phyloP scores from a whole-genome alignment of 495 filamentous ascomycete genomes.

The Hypoxylon lienhwacheense region DNA sequence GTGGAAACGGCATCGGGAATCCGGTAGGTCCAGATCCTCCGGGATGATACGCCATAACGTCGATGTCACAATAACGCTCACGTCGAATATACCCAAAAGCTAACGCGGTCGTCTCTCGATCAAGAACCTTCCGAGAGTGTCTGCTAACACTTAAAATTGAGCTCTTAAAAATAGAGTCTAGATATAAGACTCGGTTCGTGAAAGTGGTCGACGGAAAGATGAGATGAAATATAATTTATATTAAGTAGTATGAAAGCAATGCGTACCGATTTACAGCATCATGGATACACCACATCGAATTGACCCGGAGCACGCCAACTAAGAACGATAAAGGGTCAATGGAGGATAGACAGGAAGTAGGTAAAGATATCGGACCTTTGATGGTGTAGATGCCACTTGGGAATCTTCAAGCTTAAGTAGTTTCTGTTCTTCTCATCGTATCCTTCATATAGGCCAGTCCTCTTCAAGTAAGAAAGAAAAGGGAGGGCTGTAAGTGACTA shows the following conservation, averaged over 20 bases:
- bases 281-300: constrained; percentile 31
- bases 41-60: constrained; percentile 35
- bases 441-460: constrained; percentile 30
- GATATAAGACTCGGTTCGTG: constrained; percentile 17
- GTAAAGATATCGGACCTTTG: constrained; percentile 23
- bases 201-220: constrained; percentile 11
- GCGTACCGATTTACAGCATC: constrained; percentile 31
- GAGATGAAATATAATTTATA: constrained; percentile 4
- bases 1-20: constrained; percentile 33
- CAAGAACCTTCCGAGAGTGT: constrained; percentile 15
- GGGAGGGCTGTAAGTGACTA: constrained; percentile 27
- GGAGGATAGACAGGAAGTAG: constrained; percentile 17
- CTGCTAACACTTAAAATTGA: constrained; percentile 29
- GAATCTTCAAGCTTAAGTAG: constrained; percentile 16
- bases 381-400: constrained; percentile 32
- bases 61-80: constrained; percentile 2
- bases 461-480: constrained; percentile 28
- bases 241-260: constrained; percentile 18
- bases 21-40: constrained; percentile 25
- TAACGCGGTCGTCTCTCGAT: constrained; percentile 11
- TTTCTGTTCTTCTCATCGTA: constrained; percentile 21
- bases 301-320: constrained; percentile 26
- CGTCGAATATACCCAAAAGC: constrained; percentile 8
- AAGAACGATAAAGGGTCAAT: constrained; percentile 13
- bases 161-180: constrained; percentile 16